Evolutionary conservation across 1,284 basidiomycete species (phyloP).

Genomic region (Xerocomus tenax): DNA sequence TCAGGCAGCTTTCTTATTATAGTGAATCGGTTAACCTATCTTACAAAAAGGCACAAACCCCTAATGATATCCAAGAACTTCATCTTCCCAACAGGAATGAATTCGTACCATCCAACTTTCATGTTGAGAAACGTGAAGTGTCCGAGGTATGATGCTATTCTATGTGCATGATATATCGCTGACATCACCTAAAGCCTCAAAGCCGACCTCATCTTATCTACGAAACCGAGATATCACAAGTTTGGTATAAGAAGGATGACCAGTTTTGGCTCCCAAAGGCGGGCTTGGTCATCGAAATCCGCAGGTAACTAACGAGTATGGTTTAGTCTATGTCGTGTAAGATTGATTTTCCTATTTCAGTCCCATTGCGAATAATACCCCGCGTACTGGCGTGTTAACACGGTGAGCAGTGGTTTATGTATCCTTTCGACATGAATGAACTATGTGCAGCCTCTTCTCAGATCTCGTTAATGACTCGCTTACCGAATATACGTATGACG

Average conservation of each 20-base stretch:
- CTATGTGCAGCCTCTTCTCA: constrained; percentile 57
- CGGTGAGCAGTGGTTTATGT: constrained; percentile 34
- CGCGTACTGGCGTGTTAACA: constrained; percentile 55
- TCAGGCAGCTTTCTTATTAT: neutral
- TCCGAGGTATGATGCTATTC: constrained; percentile 39
- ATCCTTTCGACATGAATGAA: constrained; percentile 3
- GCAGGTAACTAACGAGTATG: constrained; percentile 42
- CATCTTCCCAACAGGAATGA: constrained; percentile 79
- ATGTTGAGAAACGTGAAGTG: constrained; percentile 68
- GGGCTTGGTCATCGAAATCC: constrained; percentile 59
- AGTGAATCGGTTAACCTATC: constrained; percentile 4
- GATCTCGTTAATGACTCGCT: constrained; percentile 86
- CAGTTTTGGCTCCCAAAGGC: constrained; percentile 91
- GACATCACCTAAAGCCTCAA: constrained; percentile 43
- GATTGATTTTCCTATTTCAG: constrained; percentile 31
- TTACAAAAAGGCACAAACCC: constrained; percentile 44
- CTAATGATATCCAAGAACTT: constrained; percentile 61
- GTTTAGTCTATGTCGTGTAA: neutral
- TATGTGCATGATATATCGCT: neutral
- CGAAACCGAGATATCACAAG: constrained; percentile 59
- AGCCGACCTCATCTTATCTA: constrained; percentile 70
- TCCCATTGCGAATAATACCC: constrained; percentile 46
- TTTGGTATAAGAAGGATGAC: constrained; percentile 97
- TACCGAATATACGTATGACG: constrained; percentile 89
- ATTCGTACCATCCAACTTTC: constrained; percentile 83